phyloP scores from a whole-genome alignment of 129 eudicot species.

The Tanacetum coccineum region DNA sequence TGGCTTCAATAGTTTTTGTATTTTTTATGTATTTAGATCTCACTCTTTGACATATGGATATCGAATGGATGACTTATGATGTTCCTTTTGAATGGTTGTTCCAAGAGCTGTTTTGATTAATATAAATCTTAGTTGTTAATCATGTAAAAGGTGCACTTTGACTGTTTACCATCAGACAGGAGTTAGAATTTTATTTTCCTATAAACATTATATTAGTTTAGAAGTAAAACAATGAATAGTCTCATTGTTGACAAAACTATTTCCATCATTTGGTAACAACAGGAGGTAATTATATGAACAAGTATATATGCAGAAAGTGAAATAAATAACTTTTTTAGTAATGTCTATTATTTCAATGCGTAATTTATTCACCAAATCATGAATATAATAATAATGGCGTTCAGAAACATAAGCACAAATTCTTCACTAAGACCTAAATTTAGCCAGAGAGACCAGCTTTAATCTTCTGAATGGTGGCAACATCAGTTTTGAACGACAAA shows the following conservation, averaged over 20 bases:
- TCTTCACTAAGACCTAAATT: not conserved
- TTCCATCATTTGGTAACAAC: too few relatives aligned
- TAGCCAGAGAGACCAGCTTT: constrained; percentile 24
- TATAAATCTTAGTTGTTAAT: too few relatives aligned
- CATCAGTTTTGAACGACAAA: constrained; percentile 30
- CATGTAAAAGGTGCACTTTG: too few relatives aligned
- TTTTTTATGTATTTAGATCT: too few relatives aligned
- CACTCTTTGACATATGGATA: too few relatives aligned
- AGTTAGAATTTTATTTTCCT: too few relatives aligned
- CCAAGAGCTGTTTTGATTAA: too few relatives aligned
- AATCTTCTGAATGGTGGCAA: constrained; percentile 33
- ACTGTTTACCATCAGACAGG: too few relatives aligned
- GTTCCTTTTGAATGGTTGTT: too few relatives aligned
- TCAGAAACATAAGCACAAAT: constrained; percentile 8
- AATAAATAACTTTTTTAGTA: not conserved
- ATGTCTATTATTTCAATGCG: not conserved
- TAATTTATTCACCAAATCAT: constrained; percentile 6
- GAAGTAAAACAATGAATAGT: not conserved
- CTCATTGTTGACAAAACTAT: not conserved
- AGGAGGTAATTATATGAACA: too few relatives aligned
- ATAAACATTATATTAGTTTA: not conserved
- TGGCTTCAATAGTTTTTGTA: too few relatives aligned
- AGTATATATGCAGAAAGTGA: not conserved
- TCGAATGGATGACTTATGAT: too few relatives aligned
- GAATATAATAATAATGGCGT: not conserved